Percentiles rank a stretch among this genome's conserved stretches.
Evolutionary conservation across 2,329 filamentous ascomycete genomes (phyloP).

Genomic region (Microcyclosporella mali): DNA sequence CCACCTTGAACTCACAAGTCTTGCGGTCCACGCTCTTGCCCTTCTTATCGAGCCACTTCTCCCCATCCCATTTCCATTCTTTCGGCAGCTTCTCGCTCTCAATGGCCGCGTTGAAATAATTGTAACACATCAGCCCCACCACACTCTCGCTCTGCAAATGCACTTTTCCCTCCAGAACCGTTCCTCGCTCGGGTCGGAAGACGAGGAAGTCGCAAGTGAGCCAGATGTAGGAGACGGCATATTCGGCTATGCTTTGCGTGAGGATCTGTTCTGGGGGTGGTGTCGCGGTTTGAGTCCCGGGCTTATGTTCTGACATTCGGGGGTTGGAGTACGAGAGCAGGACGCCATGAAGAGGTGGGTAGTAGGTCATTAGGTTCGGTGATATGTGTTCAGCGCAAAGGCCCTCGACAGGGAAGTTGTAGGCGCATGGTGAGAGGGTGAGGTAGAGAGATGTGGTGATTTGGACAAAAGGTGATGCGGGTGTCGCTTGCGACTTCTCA

Average conservation of each 20-base stretch:
- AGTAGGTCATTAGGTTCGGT: slow-evolving; percentile 70
- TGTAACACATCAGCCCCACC: slow-evolving; percentile 81
- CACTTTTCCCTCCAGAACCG: slow-evolving; percentile 70
- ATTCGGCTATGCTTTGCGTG: slow-evolving; percentile 61
- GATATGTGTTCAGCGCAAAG: slow-evolving; percentile 68
- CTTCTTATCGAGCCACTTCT: slow-evolving; percentile 67
- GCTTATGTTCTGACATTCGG: slow-evolving; percentile 50
- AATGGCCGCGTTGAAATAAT: slow-evolving; percentile 86
- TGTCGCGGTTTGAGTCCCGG: slow-evolving; percentile 7
- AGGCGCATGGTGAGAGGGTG: slow-evolving; percentile 64
- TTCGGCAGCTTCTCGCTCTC: slow-evolving; percentile 67
- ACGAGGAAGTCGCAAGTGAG: slow-evolving; percentile 11
- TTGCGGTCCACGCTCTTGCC: slow-evolving; percentile 65
- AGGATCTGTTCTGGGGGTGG: slow-evolving; percentile 28
- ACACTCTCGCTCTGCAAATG: slow-evolving; percentile 86
- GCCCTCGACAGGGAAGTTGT: slow-evolving; percentile 63
- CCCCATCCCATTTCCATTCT: slow-evolving; percentile 65
- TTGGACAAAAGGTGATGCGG: slow-evolving; percentile 63
- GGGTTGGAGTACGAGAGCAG: slow-evolving; percentile 67
- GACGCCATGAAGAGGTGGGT: slow-evolving; percentile 65
- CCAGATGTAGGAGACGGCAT: slow-evolving; percentile 68
- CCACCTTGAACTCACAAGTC: slow-evolving; percentile 65
- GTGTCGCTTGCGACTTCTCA: not conserved
- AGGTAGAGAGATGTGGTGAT: slow-evolving; percentile 78
- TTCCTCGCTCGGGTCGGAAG: slow-evolving; percentile 56